Conservation (phyloP, 768 basidiomycete genomes). For the Lyophyllum shimeji region DNA sequence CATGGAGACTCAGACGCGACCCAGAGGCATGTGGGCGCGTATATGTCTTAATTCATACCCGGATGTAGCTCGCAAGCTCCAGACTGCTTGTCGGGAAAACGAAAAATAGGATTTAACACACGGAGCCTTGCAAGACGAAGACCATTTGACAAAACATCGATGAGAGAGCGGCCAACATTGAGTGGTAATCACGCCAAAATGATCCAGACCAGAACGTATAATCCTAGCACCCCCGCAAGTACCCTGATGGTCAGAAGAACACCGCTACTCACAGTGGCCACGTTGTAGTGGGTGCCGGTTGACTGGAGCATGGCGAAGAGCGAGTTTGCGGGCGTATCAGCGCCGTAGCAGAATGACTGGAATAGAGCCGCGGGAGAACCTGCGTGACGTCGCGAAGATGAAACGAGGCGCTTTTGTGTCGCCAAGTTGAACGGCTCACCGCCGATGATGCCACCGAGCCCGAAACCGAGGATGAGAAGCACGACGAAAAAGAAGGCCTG, state of each 20-base stretch:
- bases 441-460: constrained; percentile 16
- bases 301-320: constrained; percentile 24
- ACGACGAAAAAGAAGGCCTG: constrained; percentile 17
- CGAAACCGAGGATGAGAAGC: constrained; percentile 18
- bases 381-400: constrained; percentile 6
- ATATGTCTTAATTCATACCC: too few species aligned
- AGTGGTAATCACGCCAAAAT: neutral
- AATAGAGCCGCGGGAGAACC: constrained; percentile 25
- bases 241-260: constrained; percentile 50
- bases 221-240: constrained; percentile 15
- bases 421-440: constrained; percentile 15
- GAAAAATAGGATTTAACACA: too few species aligned
- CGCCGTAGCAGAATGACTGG: constrained; percentile 23
- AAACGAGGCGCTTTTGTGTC: neutral
- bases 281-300: constrained; percentile 22
- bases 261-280: constrained; percentile 61
- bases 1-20: too few species aligned
- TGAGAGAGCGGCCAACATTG: too few species aligned
- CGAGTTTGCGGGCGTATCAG: constrained; percentile 21
- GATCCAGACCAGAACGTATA: constrained; percentile 18
- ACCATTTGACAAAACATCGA: too few species aligned
- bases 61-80: too few species aligned
- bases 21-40: too few species aligned
- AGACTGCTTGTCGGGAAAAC: too few species aligned
- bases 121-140: too few species aligned